Evolutionary conservation across 495 filamentous ascomycete genomes (phyloP).

Genomic region (Lasiosphaeris hirsuta): DNA sequence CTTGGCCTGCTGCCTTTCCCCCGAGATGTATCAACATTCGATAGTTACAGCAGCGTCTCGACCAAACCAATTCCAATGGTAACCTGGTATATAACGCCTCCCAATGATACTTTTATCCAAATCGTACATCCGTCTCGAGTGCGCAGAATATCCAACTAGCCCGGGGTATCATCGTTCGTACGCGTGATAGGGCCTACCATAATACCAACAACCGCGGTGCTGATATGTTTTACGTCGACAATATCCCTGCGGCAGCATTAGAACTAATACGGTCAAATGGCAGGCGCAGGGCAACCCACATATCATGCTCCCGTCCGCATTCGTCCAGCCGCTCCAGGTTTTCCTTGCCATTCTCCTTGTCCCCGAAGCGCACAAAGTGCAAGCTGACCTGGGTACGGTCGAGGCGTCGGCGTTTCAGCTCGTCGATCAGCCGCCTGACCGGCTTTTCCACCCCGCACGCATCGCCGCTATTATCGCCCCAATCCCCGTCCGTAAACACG

Average conservation of each 20-base stretch:
- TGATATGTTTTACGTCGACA: slow-evolving; percentile 16
- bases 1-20: too few relatives aligned
- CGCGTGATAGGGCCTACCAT: slow-evolving; percentile 2
- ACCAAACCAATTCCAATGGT: neutral
- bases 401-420: slow-evolving; percentile 18
- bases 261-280: too few relatives aligned
- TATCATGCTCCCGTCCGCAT: slow-evolving; percentile 12
- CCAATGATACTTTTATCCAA: neutral
- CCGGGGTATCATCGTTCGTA: neutral
- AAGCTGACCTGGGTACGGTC: slow-evolving; percentile 30
- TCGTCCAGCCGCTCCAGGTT: slow-evolving; percentile 33
- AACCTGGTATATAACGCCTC: slow-evolving; percentile 9
- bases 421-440: slow-evolving; percentile 25
- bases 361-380: slow-evolving; percentile 43
- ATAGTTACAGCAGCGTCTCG: too few relatives aligned
- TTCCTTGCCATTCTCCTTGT: slow-evolving; percentile 24
- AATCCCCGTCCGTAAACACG: slow-evolving; percentile 41
- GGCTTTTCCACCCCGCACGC: slow-evolving; percentile 17
- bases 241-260: slow-evolving; percentile 6
- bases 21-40: too few relatives aligned
- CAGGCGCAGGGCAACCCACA: slow-evolving; percentile 5
- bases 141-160: neutral
- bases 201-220: neutral
- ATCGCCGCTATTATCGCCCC: slow-evolving; percentile 20
- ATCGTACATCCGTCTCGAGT: neutral